Evolutionary conservation across 257 asterid genomes (phyloP), one percentile per base, ranked within the genome.

Genomic region (Nicotiana attenuata): DNA sequence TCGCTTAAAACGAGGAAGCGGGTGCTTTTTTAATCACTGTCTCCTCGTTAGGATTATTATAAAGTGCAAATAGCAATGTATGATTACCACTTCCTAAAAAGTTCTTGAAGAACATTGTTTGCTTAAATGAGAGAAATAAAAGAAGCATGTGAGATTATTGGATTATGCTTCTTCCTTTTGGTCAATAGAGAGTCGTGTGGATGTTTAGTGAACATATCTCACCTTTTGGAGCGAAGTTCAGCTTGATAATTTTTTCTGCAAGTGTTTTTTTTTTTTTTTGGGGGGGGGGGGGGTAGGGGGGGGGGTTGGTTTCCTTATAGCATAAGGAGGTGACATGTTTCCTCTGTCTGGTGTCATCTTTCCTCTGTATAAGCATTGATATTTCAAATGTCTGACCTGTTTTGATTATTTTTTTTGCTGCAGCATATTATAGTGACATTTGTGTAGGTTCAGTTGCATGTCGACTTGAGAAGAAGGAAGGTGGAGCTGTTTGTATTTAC

Each of bases 361-460:
- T 80, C 47, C 75, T n/a, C 29, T 80, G 59, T 65, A 17, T 57
- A 50, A 7, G 13, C 28, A 35, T 60, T 3, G 63, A 80, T 61
- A 41, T 80, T 80, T 60, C 56, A 63, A 17, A 65, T 9, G 7
- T 19, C 24, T 64, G 55, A 71, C 63, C 26, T 80, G 31, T 19
- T 80, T 22, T 47, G 29, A 53, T 82, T 68, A 52, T 35, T 59
- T 57, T 57, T 81, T 63, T 78, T 81, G 16, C 35, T 45, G 80
- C 97, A 95, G 99, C 99, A 81, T 95, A 95, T 83, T 93, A 90
- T 85, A 90, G 95, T 83, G 99, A 95, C 88, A 92, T 93, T 45
- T 95, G 98, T 87, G 98, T 93, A 65, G 99, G 99, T 77, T 90
- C 97, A 20, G 92, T 95, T 80, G 99, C 99, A 76, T 95, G 98